These are phyloP conservation scores for Dorcoceras hygrometricum DNA, from an alignment of 257 asterid genomes.

Conservation along the genomic window DNA sequence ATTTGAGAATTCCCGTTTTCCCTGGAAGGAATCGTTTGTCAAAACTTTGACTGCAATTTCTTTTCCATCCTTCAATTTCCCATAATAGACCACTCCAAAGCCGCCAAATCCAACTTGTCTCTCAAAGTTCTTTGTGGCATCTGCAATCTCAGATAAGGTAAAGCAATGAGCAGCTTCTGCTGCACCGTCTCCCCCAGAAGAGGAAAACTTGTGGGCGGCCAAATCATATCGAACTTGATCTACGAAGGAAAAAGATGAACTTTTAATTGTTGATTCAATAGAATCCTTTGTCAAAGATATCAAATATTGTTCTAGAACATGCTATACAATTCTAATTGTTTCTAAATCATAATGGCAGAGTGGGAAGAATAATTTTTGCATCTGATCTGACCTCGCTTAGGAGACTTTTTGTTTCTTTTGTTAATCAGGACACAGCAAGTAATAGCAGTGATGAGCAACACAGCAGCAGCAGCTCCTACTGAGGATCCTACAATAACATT, in stretches of 20 bases:
- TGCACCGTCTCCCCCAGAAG: constrained; percentile 55
- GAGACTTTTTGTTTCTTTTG: constrained; percentile 46
- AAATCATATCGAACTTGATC: constrained; percentile 39
- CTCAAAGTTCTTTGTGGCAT: constrained; percentile 78
- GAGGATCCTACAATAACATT: constrained; percentile 76
- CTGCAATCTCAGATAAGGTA: constrained; percentile 70
- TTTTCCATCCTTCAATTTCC: constrained; percentile 69
- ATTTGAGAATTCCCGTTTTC: constrained; percentile 86
- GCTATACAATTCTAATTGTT: background rate
- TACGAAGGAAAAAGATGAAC: constrained; percentile 8
- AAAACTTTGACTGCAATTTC: constrained; percentile 93
- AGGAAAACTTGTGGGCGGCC: constrained; percentile 42
- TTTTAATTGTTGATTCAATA: no score
- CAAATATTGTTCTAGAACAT: no score
- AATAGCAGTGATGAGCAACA: constrained; percentile 66
- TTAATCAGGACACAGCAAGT: constrained; percentile 51
- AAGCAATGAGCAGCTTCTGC: constrained; percentile 90
- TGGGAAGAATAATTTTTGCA: constrained; percentile 1
- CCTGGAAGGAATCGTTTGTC: constrained; percentile 88
- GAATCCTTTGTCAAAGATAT: background rate
- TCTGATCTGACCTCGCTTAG: constrained; percentile 49
- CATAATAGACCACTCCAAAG: constrained; percentile 89
- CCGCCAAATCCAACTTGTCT: constrained; percentile 92
- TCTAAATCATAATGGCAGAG: constrained; percentile 10
- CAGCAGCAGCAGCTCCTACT: constrained; percentile 63